Evolutionary conservation across 1,284 basidiomycete species (phyloP).

Genomic region (Chalciporus sp.): DNA sequence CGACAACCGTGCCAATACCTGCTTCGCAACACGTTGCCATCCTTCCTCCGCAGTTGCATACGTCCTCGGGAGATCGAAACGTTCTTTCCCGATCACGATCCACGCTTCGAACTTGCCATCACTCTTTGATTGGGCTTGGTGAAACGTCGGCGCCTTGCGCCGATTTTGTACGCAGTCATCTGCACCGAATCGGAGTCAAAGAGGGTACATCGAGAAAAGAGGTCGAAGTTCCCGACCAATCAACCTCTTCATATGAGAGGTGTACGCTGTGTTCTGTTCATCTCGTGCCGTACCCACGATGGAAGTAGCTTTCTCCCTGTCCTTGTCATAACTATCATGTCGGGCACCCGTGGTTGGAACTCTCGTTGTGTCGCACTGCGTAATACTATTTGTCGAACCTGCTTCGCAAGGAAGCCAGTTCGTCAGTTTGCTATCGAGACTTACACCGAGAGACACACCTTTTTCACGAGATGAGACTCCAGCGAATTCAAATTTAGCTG

Average conservation of each 20-base stretch:
- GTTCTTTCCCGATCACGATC: constrained; percentile 44
- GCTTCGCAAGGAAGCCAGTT: neutral
- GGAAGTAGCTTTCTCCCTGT: constrained; percentile 5
- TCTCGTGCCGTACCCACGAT: constrained; percentile 3
- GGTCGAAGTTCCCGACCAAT: constrained; percentile 23
- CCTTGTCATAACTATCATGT: constrained; percentile 4
- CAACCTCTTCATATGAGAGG: constrained; percentile 31
- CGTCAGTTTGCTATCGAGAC: neutral
- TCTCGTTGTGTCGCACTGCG: neutral
- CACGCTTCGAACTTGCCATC: constrained; percentile 40
- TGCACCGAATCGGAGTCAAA: constrained; percentile 10
- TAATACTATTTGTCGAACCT: neutral
- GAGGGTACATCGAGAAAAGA: neutral
- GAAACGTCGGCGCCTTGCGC: constrained; percentile 36
- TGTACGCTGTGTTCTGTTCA: neutral
- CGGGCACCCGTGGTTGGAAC: neutral
- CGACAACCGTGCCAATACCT: constrained; percentile 40
- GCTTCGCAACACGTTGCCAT: constrained; percentile 41
- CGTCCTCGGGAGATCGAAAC: constrained; percentile 41
- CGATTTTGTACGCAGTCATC: constrained; percentile 37
- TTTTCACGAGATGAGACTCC: constrained; percentile 24
- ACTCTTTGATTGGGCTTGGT: constrained; percentile 22
- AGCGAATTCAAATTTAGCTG: constrained; percentile 29
- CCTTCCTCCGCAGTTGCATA: constrained; percentile 40
- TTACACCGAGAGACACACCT: constrained; percentile 12